Conservation (phyloP, 2,329 filamentous ascomycete genomes). For the Bertia moriformis region DNA sequence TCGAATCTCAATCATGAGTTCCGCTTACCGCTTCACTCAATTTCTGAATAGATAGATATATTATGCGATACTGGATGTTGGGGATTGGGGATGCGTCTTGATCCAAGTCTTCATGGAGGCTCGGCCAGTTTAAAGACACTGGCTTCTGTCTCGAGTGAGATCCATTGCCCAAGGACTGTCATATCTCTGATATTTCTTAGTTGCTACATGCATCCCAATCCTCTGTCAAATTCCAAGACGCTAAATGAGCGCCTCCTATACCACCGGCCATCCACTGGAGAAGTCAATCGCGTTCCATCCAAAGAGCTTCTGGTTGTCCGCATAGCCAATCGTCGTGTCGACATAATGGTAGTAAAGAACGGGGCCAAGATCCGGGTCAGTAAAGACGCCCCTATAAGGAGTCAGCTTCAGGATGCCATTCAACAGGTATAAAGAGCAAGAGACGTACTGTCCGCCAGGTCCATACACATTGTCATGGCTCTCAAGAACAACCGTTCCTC, state of each 20-base stretch:
- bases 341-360: constrained; percentile 30
- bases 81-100: too few species aligned
- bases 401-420: constrained; percentile 5
- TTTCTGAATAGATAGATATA: too few species aligned
- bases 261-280: constrained; percentile 30
- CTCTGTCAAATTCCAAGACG: background rate
- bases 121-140: background rate
- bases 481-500: constrained; percentile 45
- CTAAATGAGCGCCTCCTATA: constrained; percentile 1
- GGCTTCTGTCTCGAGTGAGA: background rate
- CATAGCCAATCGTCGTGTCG: constrained; percentile 16
- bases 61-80: too few species aligned
- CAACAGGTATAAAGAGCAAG: constrained; percentile 12
- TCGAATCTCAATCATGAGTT: too few species aligned
- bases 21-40: too few species aligned
- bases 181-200: background rate
- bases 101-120: too few species aligned
- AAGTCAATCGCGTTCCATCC: constrained; percentile 34
- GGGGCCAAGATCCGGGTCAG: constrained; percentile 29
- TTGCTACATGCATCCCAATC: background rate
- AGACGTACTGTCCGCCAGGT: constrained; percentile 43
- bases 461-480: constrained; percentile 47
- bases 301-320: constrained; percentile 28
- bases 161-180: background rate
- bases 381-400: constrained; percentile 31